phyloP scores from a whole-genome alignment of 306 rosid genomes.

The Phaseolus lunatus region DNA sequence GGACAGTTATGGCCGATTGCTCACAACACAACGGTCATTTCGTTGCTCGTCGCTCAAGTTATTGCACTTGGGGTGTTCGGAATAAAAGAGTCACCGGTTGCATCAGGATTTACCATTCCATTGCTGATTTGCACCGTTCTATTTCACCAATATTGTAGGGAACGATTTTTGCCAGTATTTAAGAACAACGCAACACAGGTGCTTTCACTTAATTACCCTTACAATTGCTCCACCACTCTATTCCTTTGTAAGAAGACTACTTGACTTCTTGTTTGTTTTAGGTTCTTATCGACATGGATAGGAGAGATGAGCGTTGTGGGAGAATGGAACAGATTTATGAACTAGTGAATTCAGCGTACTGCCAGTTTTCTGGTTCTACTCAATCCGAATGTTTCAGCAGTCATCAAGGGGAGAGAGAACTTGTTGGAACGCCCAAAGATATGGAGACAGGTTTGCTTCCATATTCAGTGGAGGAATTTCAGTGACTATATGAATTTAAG shows the following conservation, averaged over 20 bases:
- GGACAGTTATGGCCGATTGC: slow-evolving; percentile 87
- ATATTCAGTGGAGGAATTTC: slow-evolving; percentile 41
- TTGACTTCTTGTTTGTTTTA: slow-evolving; percentile 33
- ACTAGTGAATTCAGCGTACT: slow-evolving; percentile 65
- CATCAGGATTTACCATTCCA: slow-evolving; percentile 86
- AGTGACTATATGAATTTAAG: slow-evolving; percentile 37
- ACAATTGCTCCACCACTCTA: background rate
- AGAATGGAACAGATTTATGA: slow-evolving; percentile 65
- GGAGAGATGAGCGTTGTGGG: slow-evolving; percentile 67
- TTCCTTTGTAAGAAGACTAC: slow-evolving; percentile 35
- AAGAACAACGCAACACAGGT: slow-evolving; percentile 77
- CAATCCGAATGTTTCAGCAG: slow-evolving; percentile 49
- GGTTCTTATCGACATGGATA: slow-evolving; percentile 87
- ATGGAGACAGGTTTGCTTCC: slow-evolving; percentile 68
- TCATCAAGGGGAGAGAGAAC: slow-evolving; percentile 37
- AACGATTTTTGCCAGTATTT: slow-evolving; percentile 81
- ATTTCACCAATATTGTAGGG: slow-evolving; percentile 81
- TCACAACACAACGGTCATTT: slow-evolving; percentile 71
- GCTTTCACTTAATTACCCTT: slow-evolving; percentile 34
- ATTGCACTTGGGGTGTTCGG: slow-evolving; percentile 91
- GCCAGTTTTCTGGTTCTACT: slow-evolving; percentile 54
- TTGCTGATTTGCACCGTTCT: slow-evolving; percentile 71
- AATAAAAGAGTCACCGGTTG: slow-evolving; percentile 66
- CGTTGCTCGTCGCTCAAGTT: slow-evolving; percentile 76
- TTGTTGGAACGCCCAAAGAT: slow-evolving; percentile 39